These are phyloP conservation scores for Fusarium fracticaudum DNA, from an alignment of 2,329 filamentous ascomycete species.

Conservation along the genomic window DNA sequence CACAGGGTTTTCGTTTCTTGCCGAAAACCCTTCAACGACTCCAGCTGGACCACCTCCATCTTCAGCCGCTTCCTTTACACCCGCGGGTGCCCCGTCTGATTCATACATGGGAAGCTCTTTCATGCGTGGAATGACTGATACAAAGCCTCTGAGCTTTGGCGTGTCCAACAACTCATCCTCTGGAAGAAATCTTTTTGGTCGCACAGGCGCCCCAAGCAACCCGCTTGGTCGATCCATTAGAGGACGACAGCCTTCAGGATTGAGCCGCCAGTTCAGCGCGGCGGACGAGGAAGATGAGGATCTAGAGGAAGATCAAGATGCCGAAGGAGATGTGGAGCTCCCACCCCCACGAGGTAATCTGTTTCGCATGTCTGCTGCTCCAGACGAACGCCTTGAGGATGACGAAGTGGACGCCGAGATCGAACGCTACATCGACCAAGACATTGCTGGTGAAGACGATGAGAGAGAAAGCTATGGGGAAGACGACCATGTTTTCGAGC, in stretches of 20 bases:
- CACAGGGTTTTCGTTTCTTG: conserved; percentile 52
- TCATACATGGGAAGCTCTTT: conserved; percentile 66
- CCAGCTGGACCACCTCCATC: conserved; percentile 63
- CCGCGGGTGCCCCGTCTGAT: conserved; percentile 64
- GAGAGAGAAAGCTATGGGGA: conserved; percentile 52
- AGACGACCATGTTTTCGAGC: conserved; percentile 52
- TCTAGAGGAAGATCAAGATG: conserved; percentile 46
- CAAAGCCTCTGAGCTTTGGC: conserved; percentile 54
- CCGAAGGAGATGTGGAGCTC: conserved; percentile 49
- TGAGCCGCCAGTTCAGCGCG: conserved; percentile 56
- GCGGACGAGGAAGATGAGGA: conserved; percentile 45
- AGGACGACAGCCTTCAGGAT: conserved; percentile 57
- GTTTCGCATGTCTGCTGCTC: conserved; percentile 44
- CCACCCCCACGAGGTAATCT: conserved; percentile 46
- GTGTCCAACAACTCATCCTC: conserved; percentile 36
- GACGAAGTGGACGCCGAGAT: conserved; percentile 50
- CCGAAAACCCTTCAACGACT: conserved; percentile 61
- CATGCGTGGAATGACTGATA: conserved; percentile 53
- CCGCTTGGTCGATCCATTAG: conserved; percentile 61
- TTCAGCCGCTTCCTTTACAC: conserved; percentile 64
- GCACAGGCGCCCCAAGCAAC: conserved; percentile 50
- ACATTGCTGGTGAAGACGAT: conserved; percentile 51
- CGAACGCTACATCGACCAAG: conserved; percentile 48
- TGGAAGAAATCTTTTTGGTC: conserved; percentile 51
- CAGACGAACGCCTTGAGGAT: conserved; percentile 29